These are phyloP conservation scores for Strigomonas culicis DNA, from an alignment of 208 protist species.

Conservation along the genomic window DNA sequence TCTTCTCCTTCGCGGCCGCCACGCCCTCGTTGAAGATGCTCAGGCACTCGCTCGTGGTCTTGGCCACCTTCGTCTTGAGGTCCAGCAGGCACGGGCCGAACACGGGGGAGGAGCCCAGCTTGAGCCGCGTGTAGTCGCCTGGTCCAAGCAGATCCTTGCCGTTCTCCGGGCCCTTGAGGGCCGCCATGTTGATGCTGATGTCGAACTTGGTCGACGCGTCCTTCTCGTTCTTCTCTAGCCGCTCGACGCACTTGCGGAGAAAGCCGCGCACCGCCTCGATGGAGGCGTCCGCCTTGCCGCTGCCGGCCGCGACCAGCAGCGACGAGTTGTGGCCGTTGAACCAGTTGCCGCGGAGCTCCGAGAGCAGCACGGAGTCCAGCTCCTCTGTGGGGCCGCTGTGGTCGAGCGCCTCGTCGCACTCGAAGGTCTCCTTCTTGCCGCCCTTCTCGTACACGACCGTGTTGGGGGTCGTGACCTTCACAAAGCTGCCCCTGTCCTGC, in stretches of 20 bases:
- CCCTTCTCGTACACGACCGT: conserved; percentile 46
- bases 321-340: conserved; percentile 65
- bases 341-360: conserved; percentile 67
- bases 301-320: conserved; percentile 52
- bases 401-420: conserved; percentile 59
- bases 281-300: conserved; percentile 29
- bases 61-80: conserved; percentile 40
- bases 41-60: conserved; percentile 32
- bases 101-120: conserved; percentile 59
- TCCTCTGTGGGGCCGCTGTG: conserved; percentile 26
- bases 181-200: conserved; percentile 55
- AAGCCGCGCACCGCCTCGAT: conserved; percentile 35
- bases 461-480: conserved; percentile 45
- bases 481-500: conserved; percentile 16
- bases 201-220: conserved; percentile 50
- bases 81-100: conserved; percentile 73
- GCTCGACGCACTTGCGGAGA: conserved; percentile 41
- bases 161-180: conserved; percentile 43
- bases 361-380: conserved; percentile 69
- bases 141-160: conserved; percentile 60
- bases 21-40: conserved; percentile 41
- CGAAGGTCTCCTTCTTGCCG: conserved; percentile 72
- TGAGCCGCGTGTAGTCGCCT: conserved; percentile 35
- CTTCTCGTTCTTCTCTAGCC: conserved; percentile 50
- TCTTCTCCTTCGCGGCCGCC: conserved; percentile 33